Base-by-base conservation (phyloP, 106 monocot genomes). In the Acorus gramineus region DNA sequence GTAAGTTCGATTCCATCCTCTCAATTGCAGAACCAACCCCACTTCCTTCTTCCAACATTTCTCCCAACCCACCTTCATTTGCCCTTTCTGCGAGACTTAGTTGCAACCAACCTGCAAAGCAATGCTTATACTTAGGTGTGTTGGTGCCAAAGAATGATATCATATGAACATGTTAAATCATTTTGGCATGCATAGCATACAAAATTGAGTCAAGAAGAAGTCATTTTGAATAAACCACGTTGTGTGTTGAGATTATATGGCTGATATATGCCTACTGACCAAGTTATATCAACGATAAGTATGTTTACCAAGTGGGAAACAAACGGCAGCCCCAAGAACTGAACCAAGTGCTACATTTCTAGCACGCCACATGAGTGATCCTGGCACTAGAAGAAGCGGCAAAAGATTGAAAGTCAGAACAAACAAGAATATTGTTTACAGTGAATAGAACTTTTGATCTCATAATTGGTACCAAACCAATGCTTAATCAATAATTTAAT, bases 1-100 rank as follows among this genome's bases (percentile, higher is more conserved):
- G 69, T 70, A 86, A 49, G 49, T 69, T 84, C 48, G 64, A 65
- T 75, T 84, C 93, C 56, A 93, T 83, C 66, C 79, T 81, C 56
- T 86, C 81, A 52, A 93, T 93, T n/a, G 93, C 89, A 68, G 86
- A 83, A 52, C 86, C 89, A 55, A 93, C 93, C 59, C 76, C 65
- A 60, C 78, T 81, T 13, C 67, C 67, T 52, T 62, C 70, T 5
- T 3, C 65, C 49, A 28, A 0, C 28, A 1, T 28, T 28, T 63
- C 67, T 57, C 44, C 71, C 52, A n/a, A 63, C 50, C 70, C 74
- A n/a, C 7, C 82, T 67, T 78, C 62, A 61, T 80, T 78, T 53
- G 80, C 80, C 75, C 66, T 85, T 65, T 88, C 78, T 53, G 72
- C 57, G 66, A 93, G 82, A 77, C 83, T 93, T 71, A 81, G 55